These are phyloP conservation scores for Drosera capensis DNA, from an alignment of 148 eudicot species.

Conservation along the genomic window DNA sequence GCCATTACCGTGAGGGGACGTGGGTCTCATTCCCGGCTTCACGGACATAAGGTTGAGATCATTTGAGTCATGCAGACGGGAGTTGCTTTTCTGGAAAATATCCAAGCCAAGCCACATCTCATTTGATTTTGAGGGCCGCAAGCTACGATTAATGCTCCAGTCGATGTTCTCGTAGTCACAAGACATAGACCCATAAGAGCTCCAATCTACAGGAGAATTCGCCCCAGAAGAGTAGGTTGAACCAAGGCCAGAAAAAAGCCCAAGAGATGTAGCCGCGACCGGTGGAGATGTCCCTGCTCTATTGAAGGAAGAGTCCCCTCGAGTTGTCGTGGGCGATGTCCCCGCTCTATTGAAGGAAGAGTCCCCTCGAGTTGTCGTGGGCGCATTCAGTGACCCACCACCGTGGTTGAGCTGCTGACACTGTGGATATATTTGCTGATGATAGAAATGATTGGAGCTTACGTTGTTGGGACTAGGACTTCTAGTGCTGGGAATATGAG, in stretches of 20 bases:
- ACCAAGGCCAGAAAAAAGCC: constrained; percentile 67
- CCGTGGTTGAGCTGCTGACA: constrained; percentile 37
- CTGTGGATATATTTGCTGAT: constrained; percentile 21
- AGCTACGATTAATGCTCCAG: constrained; percentile 59
- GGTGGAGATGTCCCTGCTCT: not conserved
- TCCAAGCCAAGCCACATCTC: constrained; percentile 33
- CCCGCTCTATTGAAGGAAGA: constrained; percentile 32
- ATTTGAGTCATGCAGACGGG: constrained; percentile 25
- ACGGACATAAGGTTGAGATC: constrained; percentile 19
- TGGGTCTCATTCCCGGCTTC: constrained; percentile 34
- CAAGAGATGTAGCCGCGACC: constrained; percentile 62
- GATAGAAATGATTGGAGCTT: constrained; percentile 37
- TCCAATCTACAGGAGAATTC: constrained; percentile 83
- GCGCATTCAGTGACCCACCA: constrained; percentile 28
- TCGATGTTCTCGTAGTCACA: constrained; percentile 75
- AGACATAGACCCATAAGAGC: constrained; percentile 39
- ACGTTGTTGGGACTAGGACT: constrained; percentile 27
- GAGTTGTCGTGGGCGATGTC: constrained; percentile 16
- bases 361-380: constrained; percentile 19
- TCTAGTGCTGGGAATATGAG: constrained; percentile 37
- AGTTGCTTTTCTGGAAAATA: constrained; percentile 28
- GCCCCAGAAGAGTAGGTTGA: constrained; percentile 55
- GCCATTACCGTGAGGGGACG: constrained; percentile 39
- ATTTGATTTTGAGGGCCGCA: constrained; percentile 20
- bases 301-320: constrained; percentile 25